Conservation (phyloP, 148 eudicot genomes). For the Dysphania ambrosioides region DNA sequence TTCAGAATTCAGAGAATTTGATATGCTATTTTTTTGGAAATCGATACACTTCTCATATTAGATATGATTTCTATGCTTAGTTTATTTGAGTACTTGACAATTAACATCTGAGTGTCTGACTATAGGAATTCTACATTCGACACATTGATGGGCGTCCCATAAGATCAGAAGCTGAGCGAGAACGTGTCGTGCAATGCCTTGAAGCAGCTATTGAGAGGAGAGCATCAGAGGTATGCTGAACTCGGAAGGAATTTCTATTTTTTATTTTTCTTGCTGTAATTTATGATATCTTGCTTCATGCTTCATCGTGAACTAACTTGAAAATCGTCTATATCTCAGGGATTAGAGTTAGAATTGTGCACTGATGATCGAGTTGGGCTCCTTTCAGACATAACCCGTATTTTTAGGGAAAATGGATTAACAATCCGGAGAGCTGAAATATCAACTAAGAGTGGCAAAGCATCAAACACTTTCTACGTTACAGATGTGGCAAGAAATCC, state of each 20-base stretch:
- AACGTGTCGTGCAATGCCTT: slow-evolving; percentile 77
- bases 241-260: neutral
- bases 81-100: neutral
- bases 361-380: slow-evolving; percentile 79
- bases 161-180: slow-evolving; percentile 75
- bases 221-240: slow-evolving; percentile 55
- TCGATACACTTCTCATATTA: too few relatives aligned
- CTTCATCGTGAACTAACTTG: neutral
- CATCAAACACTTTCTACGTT: slow-evolving; percentile 65
- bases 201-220: slow-evolving; percentile 92
- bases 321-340: slow-evolving; percentile 36
- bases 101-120: slow-evolving; percentile 1
- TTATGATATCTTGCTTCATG: neutral
- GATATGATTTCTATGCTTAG: neutral
- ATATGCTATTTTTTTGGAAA: neutral
- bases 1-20: neutral
- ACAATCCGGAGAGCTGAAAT: slow-evolving; percentile 72
- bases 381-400: slow-evolving; percentile 75
- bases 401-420: slow-evolving; percentile 76
- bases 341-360: slow-evolving; percentile 66
- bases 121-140: slow-evolving; percentile 83
- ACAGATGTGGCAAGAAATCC: slow-evolving; percentile 71
- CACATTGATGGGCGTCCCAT: slow-evolving; percentile 80
- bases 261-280: neutral
- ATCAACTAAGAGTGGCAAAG: slow-evolving; percentile 62